Evolutionary conservation across 2,329 filamentous ascomycete species (phyloP), one percentile per base, ranked within the genome.

Genomic region (Escovopsis sp.): DNA sequence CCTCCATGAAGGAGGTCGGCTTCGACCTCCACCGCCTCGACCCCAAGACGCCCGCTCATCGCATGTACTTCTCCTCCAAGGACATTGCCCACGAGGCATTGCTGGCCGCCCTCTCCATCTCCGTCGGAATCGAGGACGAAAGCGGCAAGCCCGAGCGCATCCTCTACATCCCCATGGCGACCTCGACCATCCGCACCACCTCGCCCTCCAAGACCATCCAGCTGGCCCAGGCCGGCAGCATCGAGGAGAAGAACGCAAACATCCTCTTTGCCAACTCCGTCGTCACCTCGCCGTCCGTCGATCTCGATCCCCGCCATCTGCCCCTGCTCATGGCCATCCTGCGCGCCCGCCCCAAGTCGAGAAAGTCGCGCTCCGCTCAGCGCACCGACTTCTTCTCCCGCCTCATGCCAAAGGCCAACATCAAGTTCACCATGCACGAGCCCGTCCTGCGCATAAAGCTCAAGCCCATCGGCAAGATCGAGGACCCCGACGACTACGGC

Each of bases 351-450:
- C 60, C 59, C 7, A 56, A 52, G n/a, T 48, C 56, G 1, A 9
- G 7, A 9, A 30, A 30, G 27, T 54, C 54, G 3, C 61, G 63
- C n/a, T 59, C 58, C 37, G 62, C 69, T 44, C 68, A 67, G 49
- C 70, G 67, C 34, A 74, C 87, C 50, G 71, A 77, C 41, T 66
- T 98, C 30, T 81, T 98, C 27, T 94, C 89, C 12, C 78, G 85
- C n/a, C 72, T 96, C 4, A 68, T 98, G 8, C 91, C 91, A 2
- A 96, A 96, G 63, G 84, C 89, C 1, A 94, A 75, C 53, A 82
- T 96, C 59, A 98, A 96, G 56, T 79, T 96, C 34, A 95, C 91
- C 0, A 83, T 98, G 62, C 91, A 98, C 54, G 91, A 98, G 57
- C 91, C 91, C 1, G 93, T 98, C 13, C 59, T 96, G 47, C 79